Conservation (phyloP, 2,329 filamentous ascomycete genomes). For the Penicillium sp. region DNA sequence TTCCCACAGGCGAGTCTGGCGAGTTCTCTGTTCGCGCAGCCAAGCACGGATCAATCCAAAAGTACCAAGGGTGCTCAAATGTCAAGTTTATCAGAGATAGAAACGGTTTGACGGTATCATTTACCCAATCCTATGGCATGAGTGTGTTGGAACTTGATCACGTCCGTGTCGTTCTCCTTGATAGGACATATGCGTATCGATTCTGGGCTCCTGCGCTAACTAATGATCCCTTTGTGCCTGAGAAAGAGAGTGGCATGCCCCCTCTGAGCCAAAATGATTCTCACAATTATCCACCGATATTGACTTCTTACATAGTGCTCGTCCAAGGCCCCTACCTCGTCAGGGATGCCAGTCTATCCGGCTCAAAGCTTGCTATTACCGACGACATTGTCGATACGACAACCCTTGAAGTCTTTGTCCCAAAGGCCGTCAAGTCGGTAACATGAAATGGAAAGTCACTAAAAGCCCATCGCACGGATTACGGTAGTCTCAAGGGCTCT, state of each 20-base stretch:
- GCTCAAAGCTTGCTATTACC: conserved; percentile 39
- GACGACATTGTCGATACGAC: conserved; percentile 47
- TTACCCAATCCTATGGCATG: conserved; percentile 49
- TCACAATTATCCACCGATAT: not conserved
- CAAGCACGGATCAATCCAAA: conserved; percentile 35
- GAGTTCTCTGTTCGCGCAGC: conserved; percentile 50
- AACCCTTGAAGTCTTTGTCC: conserved; percentile 47
- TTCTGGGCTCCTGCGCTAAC: conserved; percentile 55
- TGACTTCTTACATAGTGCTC: conserved; percentile 38
- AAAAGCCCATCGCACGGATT: conserved; percentile 31
- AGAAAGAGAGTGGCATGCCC: conserved; percentile 44
- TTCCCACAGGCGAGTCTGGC: conserved; percentile 52
- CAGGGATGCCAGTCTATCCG: conserved; percentile 41
- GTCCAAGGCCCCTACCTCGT: conserved; percentile 53
- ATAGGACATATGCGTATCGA: conserved; percentile 52
- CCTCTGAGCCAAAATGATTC: too few species aligned
- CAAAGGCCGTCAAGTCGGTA: conserved; percentile 44
- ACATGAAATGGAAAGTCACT: conserved; percentile 50
- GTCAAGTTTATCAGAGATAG: conserved; percentile 43
- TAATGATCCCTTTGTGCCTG: conserved; percentile 45
- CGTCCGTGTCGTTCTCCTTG: conserved; percentile 51
- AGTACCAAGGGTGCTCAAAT: conserved; percentile 40
- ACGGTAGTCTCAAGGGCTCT: conserved; percentile 38
- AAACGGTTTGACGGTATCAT: conserved; percentile 44
- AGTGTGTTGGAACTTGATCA: conserved; percentile 48